Base-by-base conservation (phyloP, 2,329 filamentous ascomycete genomes). In the Parascedosporium putredinis region DNA sequence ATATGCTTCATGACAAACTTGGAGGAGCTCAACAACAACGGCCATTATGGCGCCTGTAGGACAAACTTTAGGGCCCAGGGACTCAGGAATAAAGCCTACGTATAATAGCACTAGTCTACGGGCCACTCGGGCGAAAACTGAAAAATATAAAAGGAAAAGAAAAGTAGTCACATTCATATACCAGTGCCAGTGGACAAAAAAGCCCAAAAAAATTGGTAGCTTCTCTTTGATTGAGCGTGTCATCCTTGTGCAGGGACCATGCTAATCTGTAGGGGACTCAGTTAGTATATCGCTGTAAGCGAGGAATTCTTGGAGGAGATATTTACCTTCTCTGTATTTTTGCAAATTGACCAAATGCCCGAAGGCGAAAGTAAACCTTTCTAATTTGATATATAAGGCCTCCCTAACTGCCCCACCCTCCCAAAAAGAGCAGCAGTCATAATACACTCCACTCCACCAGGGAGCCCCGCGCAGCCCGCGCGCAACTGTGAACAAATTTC, bases 211-310 rank as follows among this genome's bases (percentile, higher is more conserved):
- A 48, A 48, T 48, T 38, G 31, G 31, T 73, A 76, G 78, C 74
- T 77, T 81, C 79, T 83, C 81, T 84, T 82, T 83, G 78, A 78
- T 80, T 78, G 74, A 83, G 80, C 81, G 81, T 87, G 84, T 88
- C 85, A 88, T 88, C 85, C 85, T 89, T 89, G 46, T 48, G 46
- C 46, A 48, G 46, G 46, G 46, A 40, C 46, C 46, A 48, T 48
- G 46, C 46, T 48, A 48, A 48, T 48, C 46, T 40, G 38, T 42
- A 42, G 20, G 38, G 27, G 6, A 20, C 18, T 42, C n/a, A 16
- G 38, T 42, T 42, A 42, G 38, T 42, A 42, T 42, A 42, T 42
- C 18, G 38, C 38, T 42, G 18, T 42, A 42, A 10, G 5, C 16
- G 20, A 20, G 38, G 38, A 20, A 42, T 42, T 42, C 38, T 20